Conservation (phyloP, 2,329 filamentous ascomycete genomes). For the Eutypa lata region DNA sequence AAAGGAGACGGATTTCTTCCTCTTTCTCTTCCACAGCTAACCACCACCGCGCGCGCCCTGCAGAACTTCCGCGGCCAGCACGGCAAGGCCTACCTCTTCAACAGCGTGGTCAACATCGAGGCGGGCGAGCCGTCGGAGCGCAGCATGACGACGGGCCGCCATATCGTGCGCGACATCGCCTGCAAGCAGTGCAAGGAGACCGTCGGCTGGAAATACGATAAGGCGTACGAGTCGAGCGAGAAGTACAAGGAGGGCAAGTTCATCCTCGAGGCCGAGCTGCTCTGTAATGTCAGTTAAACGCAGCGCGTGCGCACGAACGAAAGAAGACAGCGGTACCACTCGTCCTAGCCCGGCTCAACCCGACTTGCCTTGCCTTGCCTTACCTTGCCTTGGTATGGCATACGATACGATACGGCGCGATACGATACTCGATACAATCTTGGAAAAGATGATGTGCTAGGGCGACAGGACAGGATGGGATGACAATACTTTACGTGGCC, state of each 20-base stretch:
- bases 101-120: slow-evolving; percentile 87
- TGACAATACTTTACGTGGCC: too few species aligned
- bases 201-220: slow-evolving; percentile 99
- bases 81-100: slow-evolving; percentile 96
- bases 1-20: too few species aligned
- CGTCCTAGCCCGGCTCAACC: not conserved
- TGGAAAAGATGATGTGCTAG: not conserved
- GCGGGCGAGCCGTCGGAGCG: slow-evolving; percentile 84
- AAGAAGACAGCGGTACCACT: too few species aligned
- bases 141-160: slow-evolving; percentile 95
- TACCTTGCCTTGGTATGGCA: too few species aligned
- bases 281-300: slow-evolving; percentile 69
- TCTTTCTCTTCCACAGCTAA: too few species aligned
- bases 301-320: too few species aligned
- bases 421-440: too few species aligned
- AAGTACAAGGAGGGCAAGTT: slow-evolving; percentile 99
- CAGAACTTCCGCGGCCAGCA: slow-evolving; percentile 98
- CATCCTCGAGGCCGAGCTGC: slow-evolving; percentile 87
- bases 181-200: slow-evolving; percentile 89
- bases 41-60: too few species aligned
- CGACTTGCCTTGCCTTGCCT: too few species aligned
- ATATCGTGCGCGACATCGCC: slow-evolving; percentile 88
- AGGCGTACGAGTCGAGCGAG: slow-evolving; percentile 85
- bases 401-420: too few species aligned
- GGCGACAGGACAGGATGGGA: not conserved